These are phyloP conservation scores for Plectosphaerella plurivora DNA, from an alignment of 2,329 filamentous ascomycete species.

Conservation along the genomic window DNA sequence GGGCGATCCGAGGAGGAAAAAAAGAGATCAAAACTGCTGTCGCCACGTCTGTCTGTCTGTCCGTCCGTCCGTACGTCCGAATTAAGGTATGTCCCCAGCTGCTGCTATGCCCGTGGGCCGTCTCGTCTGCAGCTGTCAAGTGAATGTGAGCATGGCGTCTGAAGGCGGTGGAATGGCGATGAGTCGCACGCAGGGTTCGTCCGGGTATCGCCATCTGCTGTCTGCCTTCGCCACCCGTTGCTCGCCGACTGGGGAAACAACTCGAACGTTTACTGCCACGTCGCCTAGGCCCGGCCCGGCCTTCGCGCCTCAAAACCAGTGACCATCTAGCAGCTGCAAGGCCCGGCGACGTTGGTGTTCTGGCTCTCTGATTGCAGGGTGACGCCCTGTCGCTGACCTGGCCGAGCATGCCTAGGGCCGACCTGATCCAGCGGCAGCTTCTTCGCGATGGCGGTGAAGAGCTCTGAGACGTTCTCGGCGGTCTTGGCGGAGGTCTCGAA, in stretches of 20 bases:
- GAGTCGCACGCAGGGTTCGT: too few species aligned
- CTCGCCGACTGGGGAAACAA: neutral
- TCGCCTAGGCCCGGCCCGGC: neutral
- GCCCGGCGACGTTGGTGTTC: slow-evolving; percentile 52
- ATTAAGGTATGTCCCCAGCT: neutral
- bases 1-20: neutral
- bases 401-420: slow-evolving; percentile 80
- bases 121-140: too few species aligned
- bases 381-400: slow-evolving; percentile 55
- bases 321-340: slow-evolving; percentile 49
- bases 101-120: too few species aligned
- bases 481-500: slow-evolving; percentile 99
- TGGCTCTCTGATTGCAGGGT: slow-evolving; percentile 52
- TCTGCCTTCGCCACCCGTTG: neutral
- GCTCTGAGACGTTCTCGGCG: slow-evolving; percentile 88
- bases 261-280: neutral
- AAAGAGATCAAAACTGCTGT: neutral
- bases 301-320: neutral
- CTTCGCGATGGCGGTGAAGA: slow-evolving; percentile 97
- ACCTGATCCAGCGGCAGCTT: slow-evolving; percentile 95
- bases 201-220: neutral
- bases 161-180: too few species aligned
- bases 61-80: too few species aligned
- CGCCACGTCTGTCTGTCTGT: too few species aligned
- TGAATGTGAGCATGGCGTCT: neutral